Base-by-base conservation (phyloP, 2,329 filamentous ascomycete species). In the Colletotrichum horii region DNA sequence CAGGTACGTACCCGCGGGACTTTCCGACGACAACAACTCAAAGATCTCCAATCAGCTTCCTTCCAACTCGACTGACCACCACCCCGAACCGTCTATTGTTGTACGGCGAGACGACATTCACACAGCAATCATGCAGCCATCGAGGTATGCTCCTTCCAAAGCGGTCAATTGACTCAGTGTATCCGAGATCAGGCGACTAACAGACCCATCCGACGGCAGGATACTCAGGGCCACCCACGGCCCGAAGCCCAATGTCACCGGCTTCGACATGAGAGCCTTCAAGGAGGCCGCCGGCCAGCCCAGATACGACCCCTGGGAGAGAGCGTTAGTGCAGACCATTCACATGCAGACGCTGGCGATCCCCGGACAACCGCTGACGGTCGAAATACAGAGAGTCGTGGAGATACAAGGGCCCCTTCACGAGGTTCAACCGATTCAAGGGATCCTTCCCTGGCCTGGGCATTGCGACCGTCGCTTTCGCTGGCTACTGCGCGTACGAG, bases 381-480 rank as follows among this genome's bases (percentile, higher is more conserved):
- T 55, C 22, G 71, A 48, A 16, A 61, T 43, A 78, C 84, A 99
- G 97, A 83, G 97, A 99, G 89, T 91, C 94, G 83, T 99, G 97
- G 97, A 92, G 97, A 86, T 98, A 98, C 89, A 93, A 91, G 43
- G 97, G 96, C 78, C 93, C 92, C 70, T 98, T 98, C 89, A 94
- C 93, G 79, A 92, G 96, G 81, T 94, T 89, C 88, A 98, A 98
- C 88, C 94, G 97, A 80, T 97, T 98, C 89, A 96, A 93, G 88
- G 89, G 91, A 81, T 89, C 92, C 78, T 95, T 99, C 84, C 97
- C 97, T 48, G 97, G 97, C 77, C 90, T 99, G 81, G 97, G 97
- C 78, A 98, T 96, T 80, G 97, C 96, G 36, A 94, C 94, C 7
- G 96, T 97, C 76, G 96, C 96, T 61, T 99, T 99, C 85, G 92